Conservation (phyloP, 1,139 yeast genomes). For the Geotrichum candidum region DNA sequence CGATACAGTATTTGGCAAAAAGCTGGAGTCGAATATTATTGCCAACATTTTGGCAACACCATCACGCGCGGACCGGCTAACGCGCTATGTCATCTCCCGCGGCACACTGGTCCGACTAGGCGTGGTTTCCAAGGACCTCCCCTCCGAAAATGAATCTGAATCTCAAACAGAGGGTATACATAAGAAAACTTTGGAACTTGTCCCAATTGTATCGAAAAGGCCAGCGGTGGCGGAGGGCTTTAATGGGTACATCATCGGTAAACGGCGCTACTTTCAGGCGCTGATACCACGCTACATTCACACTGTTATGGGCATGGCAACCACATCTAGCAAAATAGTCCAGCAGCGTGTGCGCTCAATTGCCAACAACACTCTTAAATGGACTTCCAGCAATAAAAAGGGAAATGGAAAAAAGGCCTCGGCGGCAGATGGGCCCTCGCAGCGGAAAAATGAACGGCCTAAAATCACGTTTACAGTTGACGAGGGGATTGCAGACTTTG, state of each 20-base stretch:
- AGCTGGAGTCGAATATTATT: slow-evolving; percentile 25
- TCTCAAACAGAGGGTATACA: background rate
- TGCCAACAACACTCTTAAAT: background rate
- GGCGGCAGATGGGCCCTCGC: background rate
- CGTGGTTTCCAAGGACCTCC: slow-evolving; percentile 11
- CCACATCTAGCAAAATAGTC: background rate
- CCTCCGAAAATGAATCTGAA: background rate
- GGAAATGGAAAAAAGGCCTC: background rate
- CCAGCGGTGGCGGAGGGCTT: background rate
- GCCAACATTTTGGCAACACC: slow-evolving; percentile 31
- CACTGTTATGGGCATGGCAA: background rate
- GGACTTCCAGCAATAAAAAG: background rate
- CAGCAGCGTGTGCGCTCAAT: background rate
- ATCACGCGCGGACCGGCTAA: slow-evolving; percentile 27
- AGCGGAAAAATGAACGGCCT: background rate
- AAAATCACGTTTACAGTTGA: background rate
- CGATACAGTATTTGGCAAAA: slow-evolving; percentile 1
- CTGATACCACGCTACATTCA: background rate
- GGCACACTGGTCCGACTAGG: slow-evolving; percentile 29
- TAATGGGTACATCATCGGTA: slow-evolving; percentile 3
- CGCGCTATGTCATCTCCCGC: slow-evolving; percentile 27
- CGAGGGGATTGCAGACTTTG: background rate
- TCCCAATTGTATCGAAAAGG: background rate
- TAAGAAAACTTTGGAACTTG: background rate
- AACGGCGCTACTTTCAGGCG: background rate